Base-by-base conservation (phyloP, 768 basidiomycete genomes). In the Russula vinacea region DNA sequence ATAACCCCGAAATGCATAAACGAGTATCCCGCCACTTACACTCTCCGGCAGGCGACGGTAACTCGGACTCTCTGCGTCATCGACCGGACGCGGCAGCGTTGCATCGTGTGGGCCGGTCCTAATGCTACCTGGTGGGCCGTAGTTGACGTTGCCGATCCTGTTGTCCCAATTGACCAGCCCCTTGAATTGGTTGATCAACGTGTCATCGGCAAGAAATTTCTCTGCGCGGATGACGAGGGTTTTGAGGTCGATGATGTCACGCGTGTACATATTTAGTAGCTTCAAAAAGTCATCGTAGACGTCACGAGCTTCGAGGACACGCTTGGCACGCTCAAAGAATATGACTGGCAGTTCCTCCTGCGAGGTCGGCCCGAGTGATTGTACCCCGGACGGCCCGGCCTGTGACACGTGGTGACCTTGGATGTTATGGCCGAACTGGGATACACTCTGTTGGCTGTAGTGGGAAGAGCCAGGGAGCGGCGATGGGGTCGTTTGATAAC, bases 311-410 rank as follows among this genome's bases (percentile, higher is more conserved):
- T 91, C 91, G 9, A 93, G 75, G 0, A 85, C 78, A 68, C 86
- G 88, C 75, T 90, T 96, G 67, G 94, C 91, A 47, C 91, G 86
- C 72, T 98, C 97, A 72, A 98, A 98, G 81, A 98, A 98, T 14
- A 89, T 78, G 37, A 11, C 10, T 47, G 45, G 45, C 5, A 94
- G 82, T 71, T 97, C 94, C 65, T 92, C 90, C 13, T 83, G 71
- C 26, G 76, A 56, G 61, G 37, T 55, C 13, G 42, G 51, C 60
- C 67, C 59, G 19, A 60, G 64, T 32, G 63, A 56, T 33, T 64
- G 62, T 29, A 35, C 61, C 39, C 47, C 53, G 49, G 56, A 60
- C 33, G 40, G 62, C 40, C 67, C 42, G 40, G 66, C 53, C 53
- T 62, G 37, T 40, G 69, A 26, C 58, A 55, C 60, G 62, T 64